phyloP scores from a whole-genome alignment of 495 filamentous ascomycete species.

The Tuber microsphaerosporum region DNA sequence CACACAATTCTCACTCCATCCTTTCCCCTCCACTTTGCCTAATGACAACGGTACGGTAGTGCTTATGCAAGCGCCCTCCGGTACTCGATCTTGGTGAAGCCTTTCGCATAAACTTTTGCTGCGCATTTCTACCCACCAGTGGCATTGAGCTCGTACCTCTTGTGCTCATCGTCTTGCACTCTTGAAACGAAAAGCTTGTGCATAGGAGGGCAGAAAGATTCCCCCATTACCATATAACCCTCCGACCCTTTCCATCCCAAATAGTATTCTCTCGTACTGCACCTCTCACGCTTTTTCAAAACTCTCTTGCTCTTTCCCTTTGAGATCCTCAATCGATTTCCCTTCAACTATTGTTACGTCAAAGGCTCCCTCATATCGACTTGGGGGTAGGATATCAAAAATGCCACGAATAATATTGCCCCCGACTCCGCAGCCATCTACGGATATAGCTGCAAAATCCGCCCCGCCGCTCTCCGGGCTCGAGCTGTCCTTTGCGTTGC shows the following conservation, averaged over 20 bases:
- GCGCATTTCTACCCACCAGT: not conserved
- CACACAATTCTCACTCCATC: not conserved
- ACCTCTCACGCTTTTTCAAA: not conserved
- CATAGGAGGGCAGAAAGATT: not conserved
- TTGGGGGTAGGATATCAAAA: slow-evolving; percentile 32
- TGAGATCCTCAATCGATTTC: not conserved
- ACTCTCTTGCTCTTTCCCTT: slow-evolving; percentile 10
- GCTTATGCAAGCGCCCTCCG: not conserved
- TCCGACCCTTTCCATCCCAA: not conserved
- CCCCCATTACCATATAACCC: slow-evolving; percentile 1
- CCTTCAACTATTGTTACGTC: slow-evolving; percentile 4
- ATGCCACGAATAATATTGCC: slow-evolving; percentile 69
- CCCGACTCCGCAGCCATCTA: slow-evolving; percentile 78
- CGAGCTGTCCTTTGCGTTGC: slow-evolving; percentile 66
- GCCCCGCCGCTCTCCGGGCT: slow-evolving; percentile 49
- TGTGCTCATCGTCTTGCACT: not conserved
- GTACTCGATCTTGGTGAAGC: not conserved
- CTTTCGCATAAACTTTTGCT: not conserved
- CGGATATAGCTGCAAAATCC: slow-evolving; percentile 73
- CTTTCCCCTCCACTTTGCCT: not conserved
- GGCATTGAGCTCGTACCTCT: slow-evolving; percentile 4
- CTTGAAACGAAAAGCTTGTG: not conserved
- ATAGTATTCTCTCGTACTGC: not conserved
- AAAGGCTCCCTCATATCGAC: slow-evolving; percentile 5
- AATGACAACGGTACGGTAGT: not conserved